Conservation (phyloP, 2,329 filamentous ascomycete species). For the Aspergillus novoparasiticus region DNA sequence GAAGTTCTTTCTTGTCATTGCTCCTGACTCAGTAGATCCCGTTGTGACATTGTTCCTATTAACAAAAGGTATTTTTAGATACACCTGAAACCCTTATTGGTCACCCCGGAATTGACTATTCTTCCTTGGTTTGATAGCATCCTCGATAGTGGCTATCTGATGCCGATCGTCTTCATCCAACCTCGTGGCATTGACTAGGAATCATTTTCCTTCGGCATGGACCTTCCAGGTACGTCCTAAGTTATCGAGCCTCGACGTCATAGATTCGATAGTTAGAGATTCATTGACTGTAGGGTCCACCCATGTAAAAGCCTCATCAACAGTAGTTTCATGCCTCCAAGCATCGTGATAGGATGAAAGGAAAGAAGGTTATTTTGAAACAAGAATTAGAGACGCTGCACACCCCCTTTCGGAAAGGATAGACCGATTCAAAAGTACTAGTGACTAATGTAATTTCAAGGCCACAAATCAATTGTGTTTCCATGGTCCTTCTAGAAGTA, state of each 20-base stretch:
- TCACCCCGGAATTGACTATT: too few relatives aligned
- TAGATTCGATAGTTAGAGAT: not conserved
- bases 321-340: not conserved
- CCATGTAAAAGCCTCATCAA: too few relatives aligned
- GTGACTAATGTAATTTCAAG: not conserved
- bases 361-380: slow-evolving; percentile 3
- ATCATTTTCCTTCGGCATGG: not conserved
- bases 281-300: not conserved
- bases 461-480: not conserved
- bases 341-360: not conserved
- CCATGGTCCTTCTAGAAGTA: not conserved
- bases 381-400: not conserved
- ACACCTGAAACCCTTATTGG: too few relatives aligned
- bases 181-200: not conserved
- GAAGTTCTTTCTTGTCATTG: too few relatives aligned
- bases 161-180: not conserved
- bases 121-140: too few relatives aligned
- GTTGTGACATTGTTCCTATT: too few relatives aligned
- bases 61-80: too few relatives aligned
- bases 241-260: not conserved
- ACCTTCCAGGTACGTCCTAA: not conserved
- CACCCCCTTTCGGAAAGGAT: not conserved
- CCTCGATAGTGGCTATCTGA: not conserved
- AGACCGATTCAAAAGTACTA: not conserved
- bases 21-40: too few relatives aligned